phyloP scores from a whole-genome alignment of 2,329 filamentous ascomycete species.

The Cercospora zeae-maydis region DNA sequence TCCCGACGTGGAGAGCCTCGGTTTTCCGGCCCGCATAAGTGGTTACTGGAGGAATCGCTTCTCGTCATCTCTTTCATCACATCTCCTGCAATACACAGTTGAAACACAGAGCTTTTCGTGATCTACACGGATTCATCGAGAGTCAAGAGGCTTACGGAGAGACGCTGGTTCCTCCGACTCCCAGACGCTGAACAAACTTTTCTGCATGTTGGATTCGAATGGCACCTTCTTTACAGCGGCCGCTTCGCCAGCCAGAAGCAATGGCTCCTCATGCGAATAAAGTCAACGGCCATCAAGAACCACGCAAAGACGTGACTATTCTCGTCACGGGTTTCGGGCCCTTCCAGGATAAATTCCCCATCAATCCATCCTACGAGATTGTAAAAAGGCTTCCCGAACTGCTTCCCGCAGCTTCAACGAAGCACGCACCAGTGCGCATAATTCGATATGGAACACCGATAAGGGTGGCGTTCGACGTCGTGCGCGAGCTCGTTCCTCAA shows the following conservation, averaged over 20 bases:
- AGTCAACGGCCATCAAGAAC: neutral
- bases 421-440: conserved; percentile 54
- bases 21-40: conserved; percentile 4
- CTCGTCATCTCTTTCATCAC: neutral
- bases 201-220: conserved; percentile 2
- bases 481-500: conserved; percentile 60
- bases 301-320: conserved; percentile 36
- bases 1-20: neutral
- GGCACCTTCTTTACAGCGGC: conserved; percentile 17
- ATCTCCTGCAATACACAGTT: neutral
- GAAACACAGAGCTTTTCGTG: no score
- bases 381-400: conserved; percentile 63
- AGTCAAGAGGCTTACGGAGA: neutral
- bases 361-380: conserved; percentile 81
- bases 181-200: neutral
- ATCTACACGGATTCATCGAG: neutral
- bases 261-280: neutral
- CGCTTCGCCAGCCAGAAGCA: conserved; percentile 1
- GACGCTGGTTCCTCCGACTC: neutral
- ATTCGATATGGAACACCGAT: conserved; percentile 64
- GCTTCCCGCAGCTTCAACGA: conserved; percentile 46
- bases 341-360: conserved; percentile 64
- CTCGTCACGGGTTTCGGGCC: conserved; percentile 51
- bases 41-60: neutral
- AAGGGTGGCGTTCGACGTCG: conserved; percentile 66